phyloP scores from a whole-genome alignment of 768 basidiomycete genomes.

The Mycena albidolilacea region DNA sequence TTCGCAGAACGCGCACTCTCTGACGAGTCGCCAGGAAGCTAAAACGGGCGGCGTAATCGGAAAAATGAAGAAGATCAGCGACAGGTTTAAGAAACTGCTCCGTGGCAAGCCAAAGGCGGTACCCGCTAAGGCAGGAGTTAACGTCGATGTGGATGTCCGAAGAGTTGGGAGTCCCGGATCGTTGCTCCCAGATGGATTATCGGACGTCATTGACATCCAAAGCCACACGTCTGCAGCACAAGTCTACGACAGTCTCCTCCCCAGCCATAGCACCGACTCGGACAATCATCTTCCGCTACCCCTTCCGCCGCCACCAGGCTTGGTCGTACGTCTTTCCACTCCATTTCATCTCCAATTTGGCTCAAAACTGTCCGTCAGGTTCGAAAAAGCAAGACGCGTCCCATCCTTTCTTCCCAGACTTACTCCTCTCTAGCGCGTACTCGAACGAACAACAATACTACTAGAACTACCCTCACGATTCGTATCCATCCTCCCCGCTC shows the following conservation, averaged over 20 bases:
- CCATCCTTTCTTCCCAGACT: slow-evolving; percentile 41
- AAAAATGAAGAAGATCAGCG: slow-evolving; percentile 47
- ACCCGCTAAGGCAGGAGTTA: slow-evolving; percentile 21
- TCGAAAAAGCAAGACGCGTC: slow-evolving; percentile 34
- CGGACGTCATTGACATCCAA: slow-evolving; percentile 36
- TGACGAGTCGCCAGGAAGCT: slow-evolving; percentile 14
- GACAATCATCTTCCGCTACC: slow-evolving; percentile 28
- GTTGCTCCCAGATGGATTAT: slow-evolving; percentile 10
- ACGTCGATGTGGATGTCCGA: slow-evolving; percentile 33
- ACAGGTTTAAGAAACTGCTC: slow-evolving; percentile 48
- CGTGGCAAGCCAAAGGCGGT: slow-evolving; percentile 31
- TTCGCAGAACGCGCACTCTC: slow-evolving; percentile 10
- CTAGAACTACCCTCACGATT: slow-evolving; percentile 30
- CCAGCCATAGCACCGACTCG: slow-evolving; percentile 18
- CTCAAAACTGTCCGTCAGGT: slow-evolving; percentile 19
- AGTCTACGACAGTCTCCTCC: slow-evolving; percentile 32
- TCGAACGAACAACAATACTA: slow-evolving; percentile 23
- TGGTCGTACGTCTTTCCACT: slow-evolving; percentile 39
- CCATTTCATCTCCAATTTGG: neutral
- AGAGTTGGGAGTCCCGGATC: slow-evolving; percentile 21
- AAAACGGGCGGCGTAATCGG: slow-evolving; percentile 36
- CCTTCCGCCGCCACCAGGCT: slow-evolving; percentile 46
- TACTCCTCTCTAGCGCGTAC: slow-evolving; percentile 33
- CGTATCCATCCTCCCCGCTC: slow-evolving; percentile 42
- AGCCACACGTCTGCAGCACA: slow-evolving; percentile 33